phyloP scores from a whole-genome alignment of 1,139 yeast genomes.

The Candida frijolesensis region DNA sequence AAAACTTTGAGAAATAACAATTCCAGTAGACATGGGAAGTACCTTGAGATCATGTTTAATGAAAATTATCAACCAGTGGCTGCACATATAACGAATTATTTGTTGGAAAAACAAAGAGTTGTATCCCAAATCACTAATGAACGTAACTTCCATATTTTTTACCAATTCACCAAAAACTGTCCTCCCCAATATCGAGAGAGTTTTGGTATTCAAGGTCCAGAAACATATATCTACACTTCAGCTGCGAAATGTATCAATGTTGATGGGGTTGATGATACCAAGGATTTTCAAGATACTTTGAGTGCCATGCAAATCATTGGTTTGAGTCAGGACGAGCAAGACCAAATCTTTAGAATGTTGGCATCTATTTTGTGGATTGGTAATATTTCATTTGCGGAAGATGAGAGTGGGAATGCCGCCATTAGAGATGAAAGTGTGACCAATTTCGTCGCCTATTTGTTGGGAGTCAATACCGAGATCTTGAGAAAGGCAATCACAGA shows the following conservation, averaged over 20 bases:
- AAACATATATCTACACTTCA: conserved; percentile 86
- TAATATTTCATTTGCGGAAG: conserved; percentile 81
- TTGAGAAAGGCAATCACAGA: conserved; percentile 73
- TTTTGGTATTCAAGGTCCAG: conserved; percentile 92
- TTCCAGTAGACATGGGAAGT: conserved; percentile 97
- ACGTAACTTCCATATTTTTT: conserved; percentile 95
- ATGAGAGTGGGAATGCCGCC: conserved; percentile 82
- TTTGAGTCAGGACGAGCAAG: conserved; percentile 78
- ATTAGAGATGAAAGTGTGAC: conserved; percentile 87
- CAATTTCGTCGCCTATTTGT: conserved; percentile 86
- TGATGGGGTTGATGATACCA: conserved; percentile 79
- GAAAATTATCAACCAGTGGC: conserved; percentile 81
- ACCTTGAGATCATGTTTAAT: conserved; percentile 88
- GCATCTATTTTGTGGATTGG: conserved; percentile 95
- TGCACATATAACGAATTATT: conserved; percentile 93
- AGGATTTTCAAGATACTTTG: conserved; percentile 79
- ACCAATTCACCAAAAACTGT: conserved; percentile 93
- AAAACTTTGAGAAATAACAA: conserved; percentile 95
- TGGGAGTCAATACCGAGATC: conserved; percentile 74
- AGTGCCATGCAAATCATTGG: conserved; percentile 91
- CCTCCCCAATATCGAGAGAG: conserved; percentile 79
- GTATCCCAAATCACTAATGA: conserved; percentile 91
- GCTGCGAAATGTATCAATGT: conserved; percentile 85
- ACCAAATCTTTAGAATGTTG: conserved; percentile 80
- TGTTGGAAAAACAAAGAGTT: conserved; percentile 92